phyloP scores from a whole-genome alignment of 2,329 filamentous ascomycete species.

The Diaporthe sp. region DNA sequence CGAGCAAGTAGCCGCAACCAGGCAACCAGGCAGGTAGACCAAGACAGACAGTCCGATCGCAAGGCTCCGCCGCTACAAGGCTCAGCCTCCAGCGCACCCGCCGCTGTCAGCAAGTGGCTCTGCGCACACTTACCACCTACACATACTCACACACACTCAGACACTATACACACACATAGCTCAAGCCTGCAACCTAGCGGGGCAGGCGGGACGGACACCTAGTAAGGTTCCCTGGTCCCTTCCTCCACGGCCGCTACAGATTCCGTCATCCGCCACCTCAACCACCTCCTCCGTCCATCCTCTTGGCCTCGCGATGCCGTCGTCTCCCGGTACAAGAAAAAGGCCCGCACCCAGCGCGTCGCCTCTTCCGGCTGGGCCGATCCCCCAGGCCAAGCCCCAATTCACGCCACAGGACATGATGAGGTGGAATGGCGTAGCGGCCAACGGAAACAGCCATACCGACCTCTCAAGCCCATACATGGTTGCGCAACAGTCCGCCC shows the following conservation, averaged over 20 bases:
- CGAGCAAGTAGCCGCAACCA: neutral
- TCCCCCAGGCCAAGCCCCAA: constrained; percentile 64
- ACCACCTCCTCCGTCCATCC: constrained; percentile 25
- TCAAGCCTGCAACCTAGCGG: constrained; percentile 26
- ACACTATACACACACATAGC: neutral
- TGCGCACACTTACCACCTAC: neutral
- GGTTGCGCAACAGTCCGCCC: constrained; percentile 51
- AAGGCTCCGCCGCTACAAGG: constrained; percentile 17
- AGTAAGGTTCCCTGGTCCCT: constrained; percentile 15
- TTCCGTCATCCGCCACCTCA: constrained; percentile 16
- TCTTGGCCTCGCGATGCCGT: constrained; percentile 57
- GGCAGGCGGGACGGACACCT: constrained; percentile 25
- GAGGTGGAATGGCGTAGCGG: constrained; percentile 58
- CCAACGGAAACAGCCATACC: constrained; percentile 55
- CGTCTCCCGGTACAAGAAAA: constrained; percentile 71
- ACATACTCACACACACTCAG: neutral
- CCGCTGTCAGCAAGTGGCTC: neutral
- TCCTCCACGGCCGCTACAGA: constrained; percentile 18
- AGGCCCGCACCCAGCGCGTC: constrained; percentile 80
- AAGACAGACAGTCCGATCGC: constrained; percentile 1
- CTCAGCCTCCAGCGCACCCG: constrained; percentile 1
- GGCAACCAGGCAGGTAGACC: neutral
- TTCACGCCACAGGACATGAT: constrained; percentile 64
- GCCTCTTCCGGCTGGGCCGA: constrained; percentile 66
- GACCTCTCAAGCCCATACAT: constrained; percentile 57